Evolutionary conservation across 2,329 filamentous ascomycete genomes (phyloP).

Genomic region (Metarhizium album): DNA sequence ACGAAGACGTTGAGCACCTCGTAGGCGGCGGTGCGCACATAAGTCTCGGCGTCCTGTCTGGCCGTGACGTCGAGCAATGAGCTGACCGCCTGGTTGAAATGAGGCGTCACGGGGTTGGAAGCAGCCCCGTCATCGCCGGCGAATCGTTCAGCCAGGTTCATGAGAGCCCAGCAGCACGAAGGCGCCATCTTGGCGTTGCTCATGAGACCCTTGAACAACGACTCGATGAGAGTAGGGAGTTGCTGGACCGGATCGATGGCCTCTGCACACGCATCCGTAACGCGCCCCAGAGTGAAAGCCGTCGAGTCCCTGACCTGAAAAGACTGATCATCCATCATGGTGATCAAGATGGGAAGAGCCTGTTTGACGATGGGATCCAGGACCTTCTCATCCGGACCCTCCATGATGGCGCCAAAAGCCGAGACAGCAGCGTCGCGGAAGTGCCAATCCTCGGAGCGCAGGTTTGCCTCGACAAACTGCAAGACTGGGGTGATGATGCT

Average conservation of each 20-base stretch:
- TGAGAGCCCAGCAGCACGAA: constrained; percentile 97
- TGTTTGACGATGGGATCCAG: constrained; percentile 93
- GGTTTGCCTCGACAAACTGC: constrained; percentile 80
- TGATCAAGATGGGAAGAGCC: constrained; percentile 81
- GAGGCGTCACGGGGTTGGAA: constrained; percentile 74
- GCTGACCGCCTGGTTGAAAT: constrained; percentile 87
- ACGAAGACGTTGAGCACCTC: constrained; percentile 95
- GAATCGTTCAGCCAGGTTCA: constrained; percentile 96
- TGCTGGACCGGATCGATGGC: constrained; percentile 79
- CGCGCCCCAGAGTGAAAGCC: constrained; percentile 89
- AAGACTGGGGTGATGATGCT: constrained; percentile 81
- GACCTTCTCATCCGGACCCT: constrained; percentile 87
- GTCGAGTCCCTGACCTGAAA: constrained; percentile 92
- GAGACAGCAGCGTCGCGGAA: constrained; percentile 90
- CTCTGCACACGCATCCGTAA: constrained; percentile 86
- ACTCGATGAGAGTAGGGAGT: constrained; percentile 73
- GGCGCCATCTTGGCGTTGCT: constrained; percentile 94
- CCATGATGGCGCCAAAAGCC: constrained; percentile 97
- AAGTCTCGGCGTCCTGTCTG: constrained; percentile 69
- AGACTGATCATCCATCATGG: constrained; percentile 80
- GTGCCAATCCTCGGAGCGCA: constrained; percentile 89
- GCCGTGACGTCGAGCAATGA: constrained; percentile 80
- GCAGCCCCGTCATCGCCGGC: constrained; percentile 69
- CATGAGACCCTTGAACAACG: constrained; percentile 80
- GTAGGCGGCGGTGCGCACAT: constrained; percentile 89